Evolutionary conservation across 2,329 filamentous ascomycete species (phyloP).

Genomic region (Aspergillus viridinutans): DNA sequence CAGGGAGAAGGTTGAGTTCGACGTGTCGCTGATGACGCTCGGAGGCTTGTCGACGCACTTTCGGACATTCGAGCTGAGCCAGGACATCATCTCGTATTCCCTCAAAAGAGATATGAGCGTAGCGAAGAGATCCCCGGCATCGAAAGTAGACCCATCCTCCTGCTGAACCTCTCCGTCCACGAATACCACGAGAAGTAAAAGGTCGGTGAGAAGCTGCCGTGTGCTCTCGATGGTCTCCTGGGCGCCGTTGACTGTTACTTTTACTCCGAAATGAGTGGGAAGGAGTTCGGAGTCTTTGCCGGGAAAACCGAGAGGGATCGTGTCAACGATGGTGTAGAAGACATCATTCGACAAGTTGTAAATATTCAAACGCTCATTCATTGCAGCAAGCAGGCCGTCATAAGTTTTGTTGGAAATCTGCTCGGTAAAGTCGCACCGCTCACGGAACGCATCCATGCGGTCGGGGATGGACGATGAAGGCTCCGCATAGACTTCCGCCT

Average conservation of each 20-base stretch:
- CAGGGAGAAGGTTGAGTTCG: conserved; percentile 21
- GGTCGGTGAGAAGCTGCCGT: conserved; percentile 71
- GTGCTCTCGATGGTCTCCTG: conserved; percentile 74
- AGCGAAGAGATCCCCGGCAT: conserved; percentile 55
- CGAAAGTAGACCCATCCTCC: conserved; percentile 66
- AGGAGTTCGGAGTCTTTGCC: conserved; percentile 40
- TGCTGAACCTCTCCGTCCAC: conserved; percentile 79
- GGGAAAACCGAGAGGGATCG: conserved; percentile 41
- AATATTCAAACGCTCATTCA: conserved; percentile 62
- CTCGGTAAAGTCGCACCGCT: conserved; percentile 71
- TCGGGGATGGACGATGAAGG: conserved; percentile 66
- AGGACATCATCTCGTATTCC: conserved; percentile 65
- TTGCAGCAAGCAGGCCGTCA: conserved; percentile 61
- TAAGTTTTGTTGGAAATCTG: conserved; percentile 80
- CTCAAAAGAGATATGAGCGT: conserved; percentile 66
- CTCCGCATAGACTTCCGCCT: conserved; percentile 70
- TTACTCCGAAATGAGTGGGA: conserved; percentile 70
- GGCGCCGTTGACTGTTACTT: conserved; percentile 68
- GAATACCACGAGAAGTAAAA: conserved; percentile 78
- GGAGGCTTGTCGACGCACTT: conserved; percentile 25
- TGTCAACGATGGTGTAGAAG: conserved; percentile 50
- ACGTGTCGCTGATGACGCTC: conserved; percentile 19
- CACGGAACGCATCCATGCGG: conserved; percentile 73
- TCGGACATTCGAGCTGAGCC: conserved; percentile 52
- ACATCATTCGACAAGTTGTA: conserved; percentile 46